Conservation (phyloP, 106 monocot genomes). For the Allium sativum region DNA sequence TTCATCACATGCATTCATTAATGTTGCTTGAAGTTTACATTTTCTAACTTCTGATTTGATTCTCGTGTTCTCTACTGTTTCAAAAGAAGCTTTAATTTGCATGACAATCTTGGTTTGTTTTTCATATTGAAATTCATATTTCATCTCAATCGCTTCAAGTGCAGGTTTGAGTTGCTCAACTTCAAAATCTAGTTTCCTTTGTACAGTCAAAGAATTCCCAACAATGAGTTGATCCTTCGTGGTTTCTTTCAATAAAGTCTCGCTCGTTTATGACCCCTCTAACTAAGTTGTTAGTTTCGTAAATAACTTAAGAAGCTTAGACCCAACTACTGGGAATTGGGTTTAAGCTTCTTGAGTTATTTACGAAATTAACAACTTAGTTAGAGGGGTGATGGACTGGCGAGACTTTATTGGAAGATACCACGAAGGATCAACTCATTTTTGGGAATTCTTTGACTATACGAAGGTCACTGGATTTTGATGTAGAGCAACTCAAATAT, state of each 20-base stretch:
- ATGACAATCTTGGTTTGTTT: constrained; percentile 36
- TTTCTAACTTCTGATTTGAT: constrained; percentile 25
- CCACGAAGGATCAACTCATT: constrained; percentile 9
- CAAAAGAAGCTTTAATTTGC: constrained; percentile 26
- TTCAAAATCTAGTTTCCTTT: constrained; percentile 15
- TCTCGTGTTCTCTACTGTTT: constrained; percentile 33
- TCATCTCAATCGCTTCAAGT: constrained; percentile 29
- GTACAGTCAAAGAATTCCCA: neutral
- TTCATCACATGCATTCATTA: constrained; percentile 20
- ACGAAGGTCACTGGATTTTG: constrained; percentile 10
- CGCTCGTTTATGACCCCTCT: constrained; percentile 39
- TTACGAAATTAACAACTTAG: constrained; percentile 27
- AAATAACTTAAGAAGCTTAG: constrained; percentile 40
- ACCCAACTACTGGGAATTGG: no score
- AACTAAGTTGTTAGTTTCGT: constrained; percentile 30
- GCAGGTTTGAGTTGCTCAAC: constrained; percentile 30
- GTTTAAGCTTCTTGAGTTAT: constrained; percentile 35
- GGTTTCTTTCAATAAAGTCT: constrained; percentile 30
- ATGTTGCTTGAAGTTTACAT: constrained; percentile 20
- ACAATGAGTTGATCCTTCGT: constrained; percentile 9
- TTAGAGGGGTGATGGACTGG: constrained; percentile 45
- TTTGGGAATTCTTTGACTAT: neutral
- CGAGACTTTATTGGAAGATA: constrained; percentile 32
- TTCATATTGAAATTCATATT: constrained; percentile 40
- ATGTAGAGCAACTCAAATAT: constrained; percentile 31